Conservation (phyloP, 495 filamentous ascomycete species). For the Lichenothelia convexa region DNA sequence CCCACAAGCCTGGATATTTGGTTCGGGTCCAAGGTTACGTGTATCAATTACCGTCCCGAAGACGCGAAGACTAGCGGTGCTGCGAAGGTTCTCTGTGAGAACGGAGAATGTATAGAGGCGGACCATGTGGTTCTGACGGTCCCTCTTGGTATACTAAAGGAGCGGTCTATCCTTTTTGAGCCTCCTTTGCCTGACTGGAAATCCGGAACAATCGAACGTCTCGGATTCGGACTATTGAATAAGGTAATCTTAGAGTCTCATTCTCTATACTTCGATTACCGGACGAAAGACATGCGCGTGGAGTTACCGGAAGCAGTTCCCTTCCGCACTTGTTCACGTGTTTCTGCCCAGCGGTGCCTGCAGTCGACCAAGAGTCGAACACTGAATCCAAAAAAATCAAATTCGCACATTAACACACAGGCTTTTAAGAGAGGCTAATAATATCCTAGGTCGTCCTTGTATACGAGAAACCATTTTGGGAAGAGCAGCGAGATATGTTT, state of each 20-base stretch:
- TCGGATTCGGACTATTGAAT: slow-evolving; percentile 89
- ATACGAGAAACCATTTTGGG: slow-evolving; percentile 84
- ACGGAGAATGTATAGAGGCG: slow-evolving; percentile 59
- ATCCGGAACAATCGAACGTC: slow-evolving; percentile 54
- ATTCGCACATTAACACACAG: neutral
- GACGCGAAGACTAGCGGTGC: slow-evolving; percentile 6
- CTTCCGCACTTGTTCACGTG: too few relatives aligned
- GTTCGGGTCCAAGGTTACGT: slow-evolving; percentile 46
- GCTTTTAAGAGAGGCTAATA: slow-evolving; percentile 4
- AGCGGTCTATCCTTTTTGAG: slow-evolving; percentile 52
- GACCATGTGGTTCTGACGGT: slow-evolving; percentile 79
- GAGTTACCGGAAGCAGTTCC: too few relatives aligned
- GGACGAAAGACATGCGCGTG: too few relatives aligned
- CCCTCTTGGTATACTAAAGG: slow-evolving; percentile 78
- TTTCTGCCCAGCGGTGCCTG: too few relatives aligned
- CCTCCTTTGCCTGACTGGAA: slow-evolving; percentile 81
- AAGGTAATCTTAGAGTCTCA: too few relatives aligned
- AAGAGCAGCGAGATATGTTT: slow-evolving; percentile 81
- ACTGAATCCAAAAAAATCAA: too few relatives aligned
- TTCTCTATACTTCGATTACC: too few relatives aligned
- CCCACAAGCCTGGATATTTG: slow-evolving; percentile 68
- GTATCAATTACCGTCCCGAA: slow-evolving; percentile 39
- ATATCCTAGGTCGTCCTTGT: slow-evolving; percentile 50
- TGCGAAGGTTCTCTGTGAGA: slow-evolving; percentile 53
- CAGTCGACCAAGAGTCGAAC: too few relatives aligned